Base-by-base conservation (phyloP, 2,329 filamentous ascomycete species). In the Ophiostoma sp. region DNA sequence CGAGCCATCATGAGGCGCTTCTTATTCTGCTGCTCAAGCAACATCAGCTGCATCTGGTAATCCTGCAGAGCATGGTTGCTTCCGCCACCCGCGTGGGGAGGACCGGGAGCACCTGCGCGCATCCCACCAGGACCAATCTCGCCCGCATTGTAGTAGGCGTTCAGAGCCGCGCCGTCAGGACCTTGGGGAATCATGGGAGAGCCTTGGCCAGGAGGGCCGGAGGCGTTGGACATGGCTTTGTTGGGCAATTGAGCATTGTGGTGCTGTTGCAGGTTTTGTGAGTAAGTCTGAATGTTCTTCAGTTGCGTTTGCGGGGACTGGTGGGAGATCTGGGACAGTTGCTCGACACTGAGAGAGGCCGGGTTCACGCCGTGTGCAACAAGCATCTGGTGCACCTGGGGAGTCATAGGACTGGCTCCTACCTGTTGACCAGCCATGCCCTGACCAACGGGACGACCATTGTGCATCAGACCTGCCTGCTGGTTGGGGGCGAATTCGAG, bases 211-310 rank as follows among this genome's bases (percentile, higher is more conserved):
- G 88, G 88, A 76, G 93, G 91, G 74, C 87, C 89, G 73, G 81
- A 84, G 76, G 87, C 85, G 83, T 90, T 92, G 75, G 88, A 88
- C 86, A 94, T 90, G 79, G 88, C 87, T 83, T 92, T 91, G 79
- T 89, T 90, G 78, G 90, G 90, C 85, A 95, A 90, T 84, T 92
- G 90, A 81, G 82, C 83, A 80, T 90, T 90, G 79, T 94, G 90
- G 80, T 94, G 91, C 80, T 93, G 89, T 80, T 90, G 88, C 78
- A 97, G 86, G 80, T 89, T 91, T 80, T 92, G 89, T 78, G 91
- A 89, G 85, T 97, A 97, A 79, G 92, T 89, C 80, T 93, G 89
- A 79, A 97, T 91, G 77, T 90, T 90, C 83, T 96, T 96, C 77
- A 89, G 86, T 83, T 94, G 91, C 73, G 88, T 84, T 74, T 83